These are phyloP conservation scores for Colletotrichum tanaceti DNA, from an alignment of 2,329 filamentous ascomycete species.

Conservation along the genomic window DNA sequence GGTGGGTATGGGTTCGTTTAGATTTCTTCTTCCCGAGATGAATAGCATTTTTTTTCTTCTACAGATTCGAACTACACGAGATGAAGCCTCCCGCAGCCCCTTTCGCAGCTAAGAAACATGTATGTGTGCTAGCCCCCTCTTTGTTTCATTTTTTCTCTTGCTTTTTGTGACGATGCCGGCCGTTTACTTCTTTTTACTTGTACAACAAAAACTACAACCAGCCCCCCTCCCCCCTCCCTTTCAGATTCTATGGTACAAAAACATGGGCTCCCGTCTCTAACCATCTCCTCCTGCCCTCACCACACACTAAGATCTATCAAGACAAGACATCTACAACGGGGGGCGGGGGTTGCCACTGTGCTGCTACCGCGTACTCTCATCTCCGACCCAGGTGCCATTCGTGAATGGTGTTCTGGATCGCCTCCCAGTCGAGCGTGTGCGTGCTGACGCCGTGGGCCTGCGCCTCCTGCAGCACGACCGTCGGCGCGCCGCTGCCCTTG, in stretches of 20 bases:
- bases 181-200: conserved; percentile 13
- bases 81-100: neutral
- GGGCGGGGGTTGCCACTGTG: too few relatives aligned
- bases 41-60: neutral
- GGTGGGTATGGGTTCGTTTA: neutral
- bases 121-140: neutral
- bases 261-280: neutral
- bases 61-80: neutral
- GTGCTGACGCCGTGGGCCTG: conserved; percentile 76
- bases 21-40: neutral
- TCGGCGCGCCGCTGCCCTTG: conserved; percentile 85
- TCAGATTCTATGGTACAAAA: conserved; percentile 24
- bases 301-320: neutral
- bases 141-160: conserved; percentile 1
- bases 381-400: conserved; percentile 82
- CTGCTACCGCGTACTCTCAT: neutral
- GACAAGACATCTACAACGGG: neutral
- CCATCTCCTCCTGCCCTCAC: neutral
- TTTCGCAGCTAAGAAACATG: neutral
- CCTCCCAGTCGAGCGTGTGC: conserved; percentile 81
- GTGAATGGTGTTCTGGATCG: conserved; percentile 88
- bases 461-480: conserved; percentile 93
- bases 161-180: neutral
- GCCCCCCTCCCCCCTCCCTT: too few relatives aligned
- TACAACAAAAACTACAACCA: neutral